Conservation (phyloP, 306 rosid species). For the Glycyrrhiza uralensis region DNA sequence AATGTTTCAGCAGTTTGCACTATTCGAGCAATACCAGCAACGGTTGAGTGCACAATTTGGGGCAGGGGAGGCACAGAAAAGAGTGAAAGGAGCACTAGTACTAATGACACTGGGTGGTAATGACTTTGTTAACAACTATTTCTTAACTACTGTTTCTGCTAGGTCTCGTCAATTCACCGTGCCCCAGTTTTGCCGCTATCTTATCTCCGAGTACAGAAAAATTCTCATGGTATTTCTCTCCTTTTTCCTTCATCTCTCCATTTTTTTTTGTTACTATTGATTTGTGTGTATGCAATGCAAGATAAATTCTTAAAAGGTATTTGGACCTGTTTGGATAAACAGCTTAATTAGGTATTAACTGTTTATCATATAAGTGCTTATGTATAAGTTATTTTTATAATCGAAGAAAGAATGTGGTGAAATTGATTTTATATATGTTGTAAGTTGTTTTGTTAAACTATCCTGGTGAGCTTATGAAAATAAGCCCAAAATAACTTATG, state of each 20-base stretch:
- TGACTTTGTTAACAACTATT: constrained; percentile 68
- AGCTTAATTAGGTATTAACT: too few relatives aligned
- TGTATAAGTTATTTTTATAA: too few relatives aligned
- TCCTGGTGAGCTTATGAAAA: too few relatives aligned
- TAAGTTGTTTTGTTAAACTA: too few relatives aligned
- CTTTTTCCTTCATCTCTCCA: background rate
- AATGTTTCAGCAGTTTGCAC: constrained; percentile 38
- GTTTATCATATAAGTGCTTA: too few relatives aligned
- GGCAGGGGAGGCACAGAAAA: constrained; percentile 21
- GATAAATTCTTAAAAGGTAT: too few relatives aligned
- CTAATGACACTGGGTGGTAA: constrained; percentile 66
- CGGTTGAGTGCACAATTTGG: constrained; percentile 47
- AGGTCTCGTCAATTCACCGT: constrained; percentile 57
- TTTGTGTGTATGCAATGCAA: too few relatives aligned
- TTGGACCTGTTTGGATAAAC: too few relatives aligned
- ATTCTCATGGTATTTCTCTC: constrained; percentile 36
- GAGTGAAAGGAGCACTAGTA: constrained; percentile 40
- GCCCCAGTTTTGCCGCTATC: constrained; percentile 40
- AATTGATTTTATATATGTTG: too few relatives aligned
- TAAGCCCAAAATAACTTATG: too few relatives aligned
- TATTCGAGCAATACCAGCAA: constrained; percentile 43
- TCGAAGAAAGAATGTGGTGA: too few relatives aligned
- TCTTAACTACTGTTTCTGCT: constrained; percentile 35
- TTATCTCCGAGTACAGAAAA: constrained; percentile 49
- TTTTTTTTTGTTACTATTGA: background rate